Evolutionary conservation across 208 protist species (phyloP), one percentile per base, ranked within the genome.

Genomic region (Leptomonas seymouri): DNA sequence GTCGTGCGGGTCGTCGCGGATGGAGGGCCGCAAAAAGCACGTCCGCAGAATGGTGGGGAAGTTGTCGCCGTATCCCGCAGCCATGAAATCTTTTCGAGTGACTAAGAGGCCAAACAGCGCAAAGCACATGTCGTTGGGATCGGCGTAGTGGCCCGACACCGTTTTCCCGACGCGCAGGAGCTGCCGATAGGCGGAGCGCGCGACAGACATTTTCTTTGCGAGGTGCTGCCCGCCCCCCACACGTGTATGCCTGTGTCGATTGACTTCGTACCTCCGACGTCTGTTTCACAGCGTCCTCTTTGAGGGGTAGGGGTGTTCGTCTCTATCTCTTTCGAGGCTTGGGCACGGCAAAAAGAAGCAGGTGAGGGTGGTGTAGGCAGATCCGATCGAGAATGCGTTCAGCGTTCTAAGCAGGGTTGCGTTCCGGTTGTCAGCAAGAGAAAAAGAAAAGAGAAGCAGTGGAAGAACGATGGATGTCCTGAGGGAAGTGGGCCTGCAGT

Each of bases 81-180:
- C 79, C 14, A 81, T 63, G 67, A 94, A 94, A 49, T 96, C 88
- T 39, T 73, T 42, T 25, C 81, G 78, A 20, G 67, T 60, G 18
- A 94, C 54, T 14, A 85, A 45, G 55, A 91, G 48, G 28, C 88
- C 91, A 48, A 94, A 94, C 16, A 93, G 58, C 44, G 83, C 78
- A 34, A 89, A 93, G 74, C 80, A 89, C 30, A 92, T 41, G 51
- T 94, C 78, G 44, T 86, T 78, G 1, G 78, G 78, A n/a, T 89
- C 84, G 5, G 59, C 31, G 59, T 90, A 91, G 16, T 50, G 65
- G 28, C 71, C 58, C 0, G 68, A 79, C 0, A 74, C 74, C 42
- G 44, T 75, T 9, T 63, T 69, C 23, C 74, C 57, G 14, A 78
- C 76, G 15, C 85, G 82, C 8, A 96, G 78, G 15, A 96, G 74